Base-by-base conservation (phyloP, 2,329 filamentous ascomycete genomes). In the Colletotrichum tofieldiae region DNA sequence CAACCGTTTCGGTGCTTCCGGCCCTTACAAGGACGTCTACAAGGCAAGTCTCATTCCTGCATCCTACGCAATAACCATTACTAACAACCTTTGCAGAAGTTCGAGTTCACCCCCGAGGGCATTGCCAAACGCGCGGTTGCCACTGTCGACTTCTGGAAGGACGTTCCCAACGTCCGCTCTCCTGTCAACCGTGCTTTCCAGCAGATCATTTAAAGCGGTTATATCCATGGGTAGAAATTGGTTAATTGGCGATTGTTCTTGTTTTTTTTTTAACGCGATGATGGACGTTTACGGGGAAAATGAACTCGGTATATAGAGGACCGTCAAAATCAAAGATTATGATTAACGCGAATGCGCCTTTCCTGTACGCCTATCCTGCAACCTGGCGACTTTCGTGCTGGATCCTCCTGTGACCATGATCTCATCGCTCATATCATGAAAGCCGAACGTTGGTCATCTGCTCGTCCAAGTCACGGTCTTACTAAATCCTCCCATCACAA, bases 121-220 rank as follows among this genome's bases (percentile, higher is more conserved):
- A 93, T 99, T 83, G 89, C 94, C 86, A 98, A 98, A 93, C 95
- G 96, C 79, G 96, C 96, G 73, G 84, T 94, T 75, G 93, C 93
- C 78, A 99, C 96, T 75, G 88, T 98, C 80, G 92, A 98, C 83
- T 99, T 98, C 92, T 99, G 95, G 93, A 98, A 98, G 93, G 93
- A 93, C 77, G 91, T 92, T 41, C 87, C 93, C 82, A 95, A 96
- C 86, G 89, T 98, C 81, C 94, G 96, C 84, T 98, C 95, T 67
- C 96, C 96, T 76, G 84, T 99, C 86, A 98, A 98, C 91, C 94
- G 95, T 83, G 96, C 96, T 80, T 99, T 99, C 91, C 90, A 96
- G 88, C 95, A 99, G 88, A 89, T 98, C 79, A 94, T 97, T 85
- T 98, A 96, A 88, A 76, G 49, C 51, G 61, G 49, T 47, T 58